Percentiles rank a stretch among this genome's conserved stretches.
These are phyloP conservation scores for Wickerhamiella bombiphila DNA, from an alignment of 805 yeast species.

Conservation along the genomic window DNA sequence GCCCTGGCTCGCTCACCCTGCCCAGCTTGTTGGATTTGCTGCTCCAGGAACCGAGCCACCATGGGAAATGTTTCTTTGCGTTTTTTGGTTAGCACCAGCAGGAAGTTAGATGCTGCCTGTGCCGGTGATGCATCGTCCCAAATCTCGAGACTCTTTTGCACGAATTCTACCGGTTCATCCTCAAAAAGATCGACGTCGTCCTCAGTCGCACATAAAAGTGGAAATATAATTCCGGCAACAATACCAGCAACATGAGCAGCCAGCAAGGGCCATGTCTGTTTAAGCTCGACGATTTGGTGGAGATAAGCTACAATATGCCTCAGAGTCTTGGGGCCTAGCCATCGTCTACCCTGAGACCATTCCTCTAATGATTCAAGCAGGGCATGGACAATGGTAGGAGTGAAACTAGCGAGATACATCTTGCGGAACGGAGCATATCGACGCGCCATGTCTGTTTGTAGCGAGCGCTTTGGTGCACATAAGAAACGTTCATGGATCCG, in stretches of 20 bases:
- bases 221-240: constrained; percentile 58
- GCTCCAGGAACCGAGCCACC: constrained; percentile 14
- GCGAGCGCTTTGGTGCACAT: constrained; percentile 17
- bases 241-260: constrained; percentile 52
- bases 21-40: constrained; percentile 10
- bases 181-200: constrained; percentile 62
- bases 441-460: constrained; percentile 25
- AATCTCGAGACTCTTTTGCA: constrained; percentile 52
- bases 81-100: constrained; percentile 58
- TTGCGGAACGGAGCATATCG: constrained; percentile 45
- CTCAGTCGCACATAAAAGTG: constrained; percentile 56
- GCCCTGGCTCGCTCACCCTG: constrained; percentile 25
- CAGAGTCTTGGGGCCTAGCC: constrained; percentile 56
- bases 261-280: constrained; percentile 49
- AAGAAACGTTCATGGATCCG: constrained; percentile 54
- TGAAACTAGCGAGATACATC: constrained; percentile 40
- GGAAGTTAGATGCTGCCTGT: constrained; percentile 57
- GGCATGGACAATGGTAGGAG: constrained; percentile 58
- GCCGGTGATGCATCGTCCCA: constrained; percentile 51
- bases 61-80: constrained; percentile 27
- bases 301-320: constrained; percentile 51
- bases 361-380: constrained; percentile 51
- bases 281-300: constrained; percentile 44
- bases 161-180: constrained; percentile 77
- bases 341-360: constrained; percentile 53